Base-by-base conservation (phyloP, 257 asterid genomes). In the Gentiana dahurica region DNA sequence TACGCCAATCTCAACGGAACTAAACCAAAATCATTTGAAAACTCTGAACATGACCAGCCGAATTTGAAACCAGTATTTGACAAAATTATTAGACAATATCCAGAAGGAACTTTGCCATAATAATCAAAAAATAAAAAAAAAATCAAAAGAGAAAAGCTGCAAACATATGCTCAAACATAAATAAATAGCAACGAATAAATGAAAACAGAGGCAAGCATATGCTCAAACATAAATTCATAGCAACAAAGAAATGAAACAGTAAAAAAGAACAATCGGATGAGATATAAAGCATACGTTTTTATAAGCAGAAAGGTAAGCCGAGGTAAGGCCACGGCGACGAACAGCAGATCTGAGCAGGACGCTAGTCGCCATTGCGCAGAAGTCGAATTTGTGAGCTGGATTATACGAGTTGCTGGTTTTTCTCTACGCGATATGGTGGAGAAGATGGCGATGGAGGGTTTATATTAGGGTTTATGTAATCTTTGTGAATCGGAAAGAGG, bases 251-350 rank as follows among this genome's bases (percentile, higher is more conserved):
- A 4, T 39, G 24, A 3, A 11, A 3, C n/a, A 34, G 51, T 33
- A 24, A 15, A 12, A 43, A 24, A 24, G 24, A 24, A 24, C 24
- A 24, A 24, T 24, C 24, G 24, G 24, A 24, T 24, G 51, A 4
- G 12, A 33, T 12, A 3, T 2, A 13, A 35, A 51, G 37, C 75
- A 3, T 73, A 81, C 87, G 10, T 73, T 60, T 74, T 38, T 73
- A 43, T 65, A 68, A 49, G 84, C 79, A 1, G 81, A 72, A 41
- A 77, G 33, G 13, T 86, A 67, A 8, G 73, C 66, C 5, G 83
- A 62, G 2, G 79, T 75, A 38, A 77, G 66, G 36, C 79, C 87
- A 38, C 87, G 84, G 59, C 83, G 90, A 5, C 87, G 83, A 34
- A 83, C 24, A 47, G 79, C 43, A 55, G 94, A 81, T 81, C 90